Base-by-base conservation (phyloP, 768 basidiomycete species). In the Lanmaoa pseudosensibilis region DNA sequence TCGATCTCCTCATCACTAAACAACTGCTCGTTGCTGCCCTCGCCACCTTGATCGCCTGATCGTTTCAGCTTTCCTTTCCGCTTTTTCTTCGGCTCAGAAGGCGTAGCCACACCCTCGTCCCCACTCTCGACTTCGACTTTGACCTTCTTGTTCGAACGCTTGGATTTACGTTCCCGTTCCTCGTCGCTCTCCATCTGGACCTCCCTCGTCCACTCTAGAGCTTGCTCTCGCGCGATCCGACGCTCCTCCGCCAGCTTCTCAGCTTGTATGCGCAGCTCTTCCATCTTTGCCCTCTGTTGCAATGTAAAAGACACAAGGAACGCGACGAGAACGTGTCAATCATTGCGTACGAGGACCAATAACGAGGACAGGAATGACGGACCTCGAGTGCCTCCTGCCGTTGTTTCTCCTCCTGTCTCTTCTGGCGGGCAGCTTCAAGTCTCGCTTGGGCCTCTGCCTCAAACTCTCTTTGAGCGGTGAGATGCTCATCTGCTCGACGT, bases 161-260 rank as follows among this genome's bases (percentile, higher is more conserved):
- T 83, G 5, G 77, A 73, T 59, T 79, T 83, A 48, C 79, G 79
- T 69, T 92, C 91, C 46, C 83, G 82, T 63, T 94, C 92, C 56
- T 94, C 92, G 39, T 91, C 88, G 64, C 88, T 86, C 73, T 79
- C 77, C 62, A 84, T 80, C 59, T 81, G 80, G 13, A 83, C 81
- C 54, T 88, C 84, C 41, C 82, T 73, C 19, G 85, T 86, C 90
- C 90, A 93, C 69, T 86, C 83, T 68, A 84, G 80, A 0, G 90
- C 89, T 65, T 92, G 85, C 69, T 92, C 93, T 12, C 89, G 77
- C 27, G 88, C 90, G 46, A 80, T 65, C 32, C 85, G 80, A 7
- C 94, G 85, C 65, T 89, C 83, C 66, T 88, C 90, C 0, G 88
- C 88, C n/a, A 97, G 73, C 62, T 82, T 85, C 65, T 89, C 91